Evolutionary conservation across 2,329 filamentous ascomycete genomes (phyloP), one percentile per base, ranked within the genome.

Genomic region (Cyphellophora europaea): DNA sequence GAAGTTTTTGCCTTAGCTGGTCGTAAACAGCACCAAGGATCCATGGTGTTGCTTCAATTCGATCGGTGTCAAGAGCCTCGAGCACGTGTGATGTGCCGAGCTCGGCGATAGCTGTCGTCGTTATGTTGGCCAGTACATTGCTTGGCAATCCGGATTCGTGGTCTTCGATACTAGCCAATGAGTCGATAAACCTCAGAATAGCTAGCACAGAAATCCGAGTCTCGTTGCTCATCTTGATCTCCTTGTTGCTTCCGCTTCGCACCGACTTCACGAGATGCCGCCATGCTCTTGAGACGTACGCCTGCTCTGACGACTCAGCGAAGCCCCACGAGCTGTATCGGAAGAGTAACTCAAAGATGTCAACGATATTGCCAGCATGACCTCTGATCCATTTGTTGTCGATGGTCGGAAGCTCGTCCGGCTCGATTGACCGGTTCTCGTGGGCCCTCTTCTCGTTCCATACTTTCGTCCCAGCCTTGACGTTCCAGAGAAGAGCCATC

Each of bases 341-440:
- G 17, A 79, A 54, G 5, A 77, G 57, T 2, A 59, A 59, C 47
- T 76, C 70, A 12, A 79, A 61, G 4, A 75, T 64, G 10, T 58
- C 61, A n/a, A 94, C 72, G 4, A 95, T 69, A 28, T 67, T 69
- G 2, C 63, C 53, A 4, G 81, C 65, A 42, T 84, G 85, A 39
- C 74, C 79, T 35, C 89, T 75, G 10, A 93, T 68, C 91, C 91
- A 98, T 63, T 82, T 86, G 4, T 82, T 69, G 50, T 96, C 87
- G 5, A 96, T 64, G 5, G 79, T 66, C 5, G 87, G 83, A n/a
- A 98, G 65, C 40, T 95, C 86, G n/a, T 79, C 74, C 0, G 79
- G 69, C 33, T 67, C 71, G 35, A 77, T 61, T 19, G 78, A 67
- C 5, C 55, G 57, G 11, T 61, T 58, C 13, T 81, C 74, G 39